Evolutionary conservation across 352 stramenopile species (phyloP), one percentile per base, ranked within the genome.

Genomic region (Phytophthora chlamydospora): DNA sequence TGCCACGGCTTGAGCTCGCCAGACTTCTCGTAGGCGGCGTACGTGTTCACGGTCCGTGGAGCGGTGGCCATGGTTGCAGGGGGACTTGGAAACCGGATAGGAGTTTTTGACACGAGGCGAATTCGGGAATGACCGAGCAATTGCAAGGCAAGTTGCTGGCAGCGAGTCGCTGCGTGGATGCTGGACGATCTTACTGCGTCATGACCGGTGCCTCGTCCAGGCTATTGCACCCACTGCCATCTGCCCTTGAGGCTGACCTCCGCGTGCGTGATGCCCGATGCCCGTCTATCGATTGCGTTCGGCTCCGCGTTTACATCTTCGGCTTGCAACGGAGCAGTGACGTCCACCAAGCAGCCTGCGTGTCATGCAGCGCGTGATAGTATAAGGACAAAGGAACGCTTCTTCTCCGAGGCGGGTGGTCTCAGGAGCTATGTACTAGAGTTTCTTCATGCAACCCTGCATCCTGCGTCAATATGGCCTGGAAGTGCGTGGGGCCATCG

Each of bases 21-120:
- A 5, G 51, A 62, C 16, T 69, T 69, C 51, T 78, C 69, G 57
- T 78, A 79, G 54, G 71, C 71, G 42, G 76, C 76, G 61, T 76
- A 78, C 35, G 71, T 73, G 60, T 83, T 78, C 50, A 86, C 58
- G 41, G 63, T 77, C 52, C 75, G 64, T n/a, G 68, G 68, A 53
- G 54, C 50, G 52, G 71, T 58, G 41, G 62, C 59, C 57, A 75
- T 75, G 6, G 40, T 58, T 40, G 48, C 13, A 29, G 19, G 21
- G 21, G 36, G 34, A 29, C 4, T 39, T 56, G 45, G 32, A 38
- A 24, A 44, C 7, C 14, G 56, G n/a, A 43, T 34, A 49, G 50
- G 16, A 44, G 39, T 58, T 39, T 29, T 63, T 4, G 51, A 33
- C 45, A 43, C 33, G 36, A 63, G 21, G 45, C 40, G 29, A 72